These are phyloP conservation scores for Mercurialis annua DNA, from an alignment of 345 rosid genomes.

Conservation along the genomic window DNA sequence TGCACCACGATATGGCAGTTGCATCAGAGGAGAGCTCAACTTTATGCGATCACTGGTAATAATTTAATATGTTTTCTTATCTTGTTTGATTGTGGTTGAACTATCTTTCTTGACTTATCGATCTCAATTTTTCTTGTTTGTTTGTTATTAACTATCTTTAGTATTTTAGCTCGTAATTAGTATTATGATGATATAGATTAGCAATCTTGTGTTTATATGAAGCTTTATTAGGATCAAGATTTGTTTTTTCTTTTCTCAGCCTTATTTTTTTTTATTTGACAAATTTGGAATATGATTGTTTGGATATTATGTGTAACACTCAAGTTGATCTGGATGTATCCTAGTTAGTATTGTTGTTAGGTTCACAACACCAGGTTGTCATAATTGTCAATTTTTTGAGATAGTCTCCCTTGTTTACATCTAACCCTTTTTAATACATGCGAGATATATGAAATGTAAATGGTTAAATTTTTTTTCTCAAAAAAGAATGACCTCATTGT, in stretches of 20 bases:
- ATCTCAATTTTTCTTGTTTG: background rate
- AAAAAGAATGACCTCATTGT: no score
- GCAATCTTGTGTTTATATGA: background rate
- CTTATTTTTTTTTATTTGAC: background rate
- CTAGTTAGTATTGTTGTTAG: background rate
- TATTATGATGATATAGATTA: background rate
- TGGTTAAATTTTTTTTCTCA: no score
- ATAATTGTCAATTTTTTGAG: no score
- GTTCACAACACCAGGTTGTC: no score
- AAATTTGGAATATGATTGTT: background rate
- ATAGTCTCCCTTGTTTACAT: no score
- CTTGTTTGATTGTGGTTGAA: background rate
- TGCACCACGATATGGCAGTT: slow-evolving; percentile 46
- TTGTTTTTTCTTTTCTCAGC: no score
- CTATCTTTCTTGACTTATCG: background rate
- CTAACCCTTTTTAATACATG: no score
- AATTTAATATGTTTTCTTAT: background rate
- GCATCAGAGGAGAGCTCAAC: slow-evolving; percentile 58
- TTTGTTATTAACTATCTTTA: background rate
- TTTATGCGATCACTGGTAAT: slow-evolving; percentile 84
- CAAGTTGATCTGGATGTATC: background rate
- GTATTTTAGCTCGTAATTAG: background rate
- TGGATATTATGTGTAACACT: background rate
- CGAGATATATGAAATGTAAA: no score
- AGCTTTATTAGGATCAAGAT: background rate